These are phyloP conservation scores for Ambrosia trifida DNA, from an alignment of 129 eudicot genomes.

Conservation along the genomic window DNA sequence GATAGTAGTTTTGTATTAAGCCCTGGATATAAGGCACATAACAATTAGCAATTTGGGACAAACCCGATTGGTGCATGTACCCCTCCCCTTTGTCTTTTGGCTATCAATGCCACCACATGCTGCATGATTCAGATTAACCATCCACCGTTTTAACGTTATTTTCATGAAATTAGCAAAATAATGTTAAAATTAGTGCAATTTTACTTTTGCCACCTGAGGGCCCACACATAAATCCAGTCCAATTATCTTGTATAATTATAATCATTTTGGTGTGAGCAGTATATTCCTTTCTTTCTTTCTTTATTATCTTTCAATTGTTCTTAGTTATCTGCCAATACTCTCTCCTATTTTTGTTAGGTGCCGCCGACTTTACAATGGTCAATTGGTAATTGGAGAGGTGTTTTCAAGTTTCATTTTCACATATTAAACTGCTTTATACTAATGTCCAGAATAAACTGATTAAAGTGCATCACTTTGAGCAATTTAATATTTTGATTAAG, in stretches of 20 bases:
- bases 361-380: not conserved
- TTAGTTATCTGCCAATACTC: not conserved
- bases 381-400: not conserved
- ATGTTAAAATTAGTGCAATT: too few species aligned
- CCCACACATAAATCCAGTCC: not conserved
- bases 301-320: not conserved
- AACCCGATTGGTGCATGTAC: too few species aligned
- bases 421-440: not conserved
- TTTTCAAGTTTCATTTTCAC: not conserved
- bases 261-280: not conserved
- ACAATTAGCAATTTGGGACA: too few species aligned
- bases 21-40: too few species aligned
- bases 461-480: not conserved
- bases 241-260: conserved; percentile 1
- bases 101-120: too few species aligned
- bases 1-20: too few species aligned
- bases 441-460: conserved; percentile 1
- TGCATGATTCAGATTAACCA: too few species aligned
- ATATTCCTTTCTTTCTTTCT: not conserved
- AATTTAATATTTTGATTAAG: conserved; percentile 13
- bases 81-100: too few species aligned
- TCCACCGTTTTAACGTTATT: too few species aligned
- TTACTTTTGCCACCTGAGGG: too few species aligned
- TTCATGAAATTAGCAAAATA: too few species aligned
- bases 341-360: not conserved